phyloP scores from a whole-genome alignment of 192 early-diverging fungal genomes.

The Obelidium mucronatum region DNA sequence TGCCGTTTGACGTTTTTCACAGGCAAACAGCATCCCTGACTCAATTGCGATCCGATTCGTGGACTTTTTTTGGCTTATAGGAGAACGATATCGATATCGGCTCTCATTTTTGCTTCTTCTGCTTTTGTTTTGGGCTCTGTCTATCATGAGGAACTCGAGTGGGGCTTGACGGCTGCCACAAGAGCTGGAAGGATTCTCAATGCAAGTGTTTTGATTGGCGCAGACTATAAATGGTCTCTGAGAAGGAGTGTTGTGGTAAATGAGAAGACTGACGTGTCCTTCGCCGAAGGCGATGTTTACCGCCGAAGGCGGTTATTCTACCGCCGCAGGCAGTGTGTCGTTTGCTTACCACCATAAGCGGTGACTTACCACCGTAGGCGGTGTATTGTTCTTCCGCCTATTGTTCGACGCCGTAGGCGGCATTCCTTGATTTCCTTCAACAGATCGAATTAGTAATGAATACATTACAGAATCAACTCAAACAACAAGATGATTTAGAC shows the following conservation, averaged over 20 bases:
- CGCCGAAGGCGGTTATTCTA: too few relatives aligned
- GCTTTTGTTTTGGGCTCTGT: not conserved
- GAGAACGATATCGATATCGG: not conserved
- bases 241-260: constrained; percentile 28
- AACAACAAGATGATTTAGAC: not conserved
- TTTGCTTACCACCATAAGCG: too few relatives aligned
- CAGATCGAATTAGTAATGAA: constrained; percentile 53
- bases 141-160: constrained; percentile 15
- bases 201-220: constrained; percentile 50
- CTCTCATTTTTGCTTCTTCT: not conserved
- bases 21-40: too few relatives aligned
- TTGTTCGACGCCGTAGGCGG: too few relatives aligned
- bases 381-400: too few relatives aligned
- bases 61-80: not conserved
- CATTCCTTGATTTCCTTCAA: too few relatives aligned
- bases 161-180: not conserved
- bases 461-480: not conserved
- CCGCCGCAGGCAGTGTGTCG: too few relatives aligned
- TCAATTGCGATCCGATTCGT: not conserved
- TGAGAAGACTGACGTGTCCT: too few relatives aligned
- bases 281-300: too few relatives aligned
- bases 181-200: constrained; percentile 42
- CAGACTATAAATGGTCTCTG: constrained; percentile 67
- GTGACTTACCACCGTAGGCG: too few relatives aligned
- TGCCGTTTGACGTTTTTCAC: too few relatives aligned